Base-by-base conservation (phyloP, 345 rosid species). In the Cardamine occulta region DNA sequence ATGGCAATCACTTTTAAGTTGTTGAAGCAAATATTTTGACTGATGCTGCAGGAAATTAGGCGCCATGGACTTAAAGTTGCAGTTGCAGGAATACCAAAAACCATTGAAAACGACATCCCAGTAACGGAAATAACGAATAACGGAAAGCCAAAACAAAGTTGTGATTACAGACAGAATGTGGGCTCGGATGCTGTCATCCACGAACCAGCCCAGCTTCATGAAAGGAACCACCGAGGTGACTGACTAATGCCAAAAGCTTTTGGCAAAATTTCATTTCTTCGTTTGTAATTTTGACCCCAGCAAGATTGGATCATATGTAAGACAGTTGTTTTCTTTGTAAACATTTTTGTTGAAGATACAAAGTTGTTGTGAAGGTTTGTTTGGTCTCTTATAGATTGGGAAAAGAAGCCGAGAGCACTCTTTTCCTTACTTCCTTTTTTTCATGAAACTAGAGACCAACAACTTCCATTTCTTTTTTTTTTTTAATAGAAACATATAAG, bases 51-150 rank as follows among this genome's bases (percentile, higher is more conserved):
- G 98, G 97, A 91, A 82, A 83, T 89, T 64, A 89, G 89, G 58
- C 77, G 82, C 1, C 97, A 93, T 28, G 93, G 96, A 56, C 93
- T 93, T 34, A 88, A 86, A 79, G 92, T 93, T 52, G 84, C 87
- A 23, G 89, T 93, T 63, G 97, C 84, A 21, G 98, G 98, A 74
- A 87, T 93, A 72, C 98, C 98, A 14, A 87, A 93, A 78, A 93
- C 98, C 76, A 90, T 90, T 75, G 98, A 93, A 76, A 93, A 93
- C 51, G 98, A 93, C 80, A 91, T 93, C 79, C 93, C 93, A 56
- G 98, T 93, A 88, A 79, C 89, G 89, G 96, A n/a, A n/a, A n/a
- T n/a, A n/a, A n/a, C 80, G 89, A 28, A 80, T 89, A 67, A 88
- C 68, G 0, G 96, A 88, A 76, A 88, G 5, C 53, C 89, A 78